Evolutionary conservation across 2,329 filamentous ascomycete genomes (phyloP).

Genomic region (Xylariaceae sp.): DNA sequence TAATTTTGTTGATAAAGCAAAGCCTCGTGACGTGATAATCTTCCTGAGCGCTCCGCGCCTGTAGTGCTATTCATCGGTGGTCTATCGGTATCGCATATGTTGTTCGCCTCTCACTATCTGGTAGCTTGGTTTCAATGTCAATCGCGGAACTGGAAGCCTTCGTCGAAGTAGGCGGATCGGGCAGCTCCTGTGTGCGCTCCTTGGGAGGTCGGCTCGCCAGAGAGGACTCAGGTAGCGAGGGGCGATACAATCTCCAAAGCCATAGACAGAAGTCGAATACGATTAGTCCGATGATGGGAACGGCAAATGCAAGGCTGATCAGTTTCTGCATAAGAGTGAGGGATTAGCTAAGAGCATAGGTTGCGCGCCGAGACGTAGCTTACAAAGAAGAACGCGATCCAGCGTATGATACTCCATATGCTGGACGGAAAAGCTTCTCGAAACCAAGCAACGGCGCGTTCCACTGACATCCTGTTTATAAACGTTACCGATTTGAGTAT

Average conservation of each 20-base stretch:
- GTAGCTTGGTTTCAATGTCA: constrained; percentile 8
- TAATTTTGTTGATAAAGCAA: constrained; percentile 12
- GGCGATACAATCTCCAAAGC: constrained; percentile 53
- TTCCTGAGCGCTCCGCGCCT: not conserved
- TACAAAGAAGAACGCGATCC: constrained; percentile 44
- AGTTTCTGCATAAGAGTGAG: constrained; percentile 35
- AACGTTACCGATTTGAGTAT: not conserved
- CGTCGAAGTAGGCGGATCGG: not conserved
- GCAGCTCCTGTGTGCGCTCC: constrained; percentile 21
- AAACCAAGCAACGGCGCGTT: constrained; percentile 32
- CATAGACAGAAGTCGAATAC: constrained; percentile 59
- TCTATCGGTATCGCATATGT: constrained; percentile 19
- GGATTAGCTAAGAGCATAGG: constrained; percentile 18
- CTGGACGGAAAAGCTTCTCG: constrained; percentile 28
- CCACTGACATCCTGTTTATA: constrained; percentile 29
- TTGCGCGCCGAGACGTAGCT: constrained; percentile 14
- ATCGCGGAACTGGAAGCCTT: constrained; percentile 24
- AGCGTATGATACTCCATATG: constrained; percentile 39
- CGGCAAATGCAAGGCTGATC: constrained; percentile 49
- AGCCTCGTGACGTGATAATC: constrained; percentile 17
- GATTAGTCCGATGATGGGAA: constrained; percentile 56
- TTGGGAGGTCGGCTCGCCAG: constrained; percentile 30
- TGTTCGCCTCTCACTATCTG: constrained; percentile 27
- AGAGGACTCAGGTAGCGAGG: constrained; percentile 27
- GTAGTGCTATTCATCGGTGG: constrained; percentile 15